Evolutionary conservation across 352 stramenopile species (phyloP).

Genomic region (Globisporangium nunn): DNA sequence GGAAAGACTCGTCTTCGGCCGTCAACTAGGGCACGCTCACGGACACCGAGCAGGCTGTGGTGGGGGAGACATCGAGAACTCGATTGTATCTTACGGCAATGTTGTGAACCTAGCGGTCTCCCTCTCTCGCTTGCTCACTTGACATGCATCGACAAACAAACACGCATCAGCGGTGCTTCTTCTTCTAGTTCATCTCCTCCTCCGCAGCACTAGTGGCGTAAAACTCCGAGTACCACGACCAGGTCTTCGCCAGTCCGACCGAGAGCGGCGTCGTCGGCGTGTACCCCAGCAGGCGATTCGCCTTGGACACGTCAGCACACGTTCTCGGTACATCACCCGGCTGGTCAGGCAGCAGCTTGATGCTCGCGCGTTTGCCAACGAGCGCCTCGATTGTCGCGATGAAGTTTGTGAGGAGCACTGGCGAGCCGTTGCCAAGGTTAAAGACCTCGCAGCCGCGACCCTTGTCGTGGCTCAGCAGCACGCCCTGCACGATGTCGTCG

Average conservation of each 20-base stretch:
- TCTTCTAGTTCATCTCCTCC: no score
- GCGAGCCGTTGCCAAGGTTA: slow-evolving; percentile 94
- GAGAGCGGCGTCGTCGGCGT: background rate
- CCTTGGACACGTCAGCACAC: slow-evolving; percentile 95
- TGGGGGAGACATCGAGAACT: no score
- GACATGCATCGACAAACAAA: no score
- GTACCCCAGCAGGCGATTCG: slow-evolving; percentile 12
- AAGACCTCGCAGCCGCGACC: slow-evolving; percentile 91
- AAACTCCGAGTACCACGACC: background rate
- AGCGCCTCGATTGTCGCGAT: slow-evolving; percentile 93
- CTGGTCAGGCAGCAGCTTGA: slow-evolving; percentile 92
- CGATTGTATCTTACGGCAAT: no score
- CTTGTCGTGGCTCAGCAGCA: slow-evolving; percentile 74
- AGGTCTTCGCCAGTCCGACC: background rate
- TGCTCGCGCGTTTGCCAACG: slow-evolving; percentile 91
- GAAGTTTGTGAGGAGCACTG: slow-evolving; percentile 91
- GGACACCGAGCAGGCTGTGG: no score
- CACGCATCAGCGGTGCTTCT: no score
- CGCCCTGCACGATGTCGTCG: slow-evolving; percentile 96
- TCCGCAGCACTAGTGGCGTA: background rate
- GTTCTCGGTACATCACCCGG: slow-evolving; percentile 95
- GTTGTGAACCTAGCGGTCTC: no score
- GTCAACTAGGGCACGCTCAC: no score
- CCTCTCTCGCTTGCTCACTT: no score
- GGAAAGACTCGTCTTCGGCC: no score